phyloP scores from a whole-genome alignment of 139 green algal genomes.

The Diplosphaera chodatii region DNA sequence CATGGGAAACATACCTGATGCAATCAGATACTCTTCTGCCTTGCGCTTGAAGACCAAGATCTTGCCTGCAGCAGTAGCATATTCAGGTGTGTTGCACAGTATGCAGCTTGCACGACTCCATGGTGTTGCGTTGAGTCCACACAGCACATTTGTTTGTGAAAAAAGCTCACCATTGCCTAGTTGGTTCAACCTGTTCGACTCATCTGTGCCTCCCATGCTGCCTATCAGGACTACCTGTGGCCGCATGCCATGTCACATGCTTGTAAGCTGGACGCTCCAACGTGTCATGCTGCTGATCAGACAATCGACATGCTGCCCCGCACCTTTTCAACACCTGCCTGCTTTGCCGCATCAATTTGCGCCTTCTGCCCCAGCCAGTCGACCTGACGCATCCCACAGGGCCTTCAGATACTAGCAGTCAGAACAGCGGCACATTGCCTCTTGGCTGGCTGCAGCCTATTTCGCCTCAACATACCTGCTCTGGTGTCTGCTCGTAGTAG shows the following conservation, averaged over 20 bases:
- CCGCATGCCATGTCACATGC: too few species aligned
- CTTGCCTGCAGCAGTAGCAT: too few species aligned
- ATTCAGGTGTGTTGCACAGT: too few species aligned
- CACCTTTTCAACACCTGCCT: conserved; percentile 38
- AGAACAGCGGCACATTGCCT: too few species aligned
- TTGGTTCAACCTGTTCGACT: conserved; percentile 54
- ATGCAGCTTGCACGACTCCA: too few species aligned
- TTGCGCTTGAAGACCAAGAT: conserved; percentile 84
- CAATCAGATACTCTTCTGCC: conserved; percentile 78
- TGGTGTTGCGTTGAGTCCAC: too few species aligned
- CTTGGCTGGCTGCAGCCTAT: too few species aligned
- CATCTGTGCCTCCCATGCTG: conserved; percentile 68
- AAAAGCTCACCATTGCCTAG: conserved; percentile 24
- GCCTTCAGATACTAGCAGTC: too few species aligned
- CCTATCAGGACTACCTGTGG: conserved; percentile 58
- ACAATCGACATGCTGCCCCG: too few species aligned
- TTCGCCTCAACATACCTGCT: conserved; percentile 26
- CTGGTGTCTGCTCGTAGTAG: conserved; percentile 32
- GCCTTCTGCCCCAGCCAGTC: conserved; percentile 78
- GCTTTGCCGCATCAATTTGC: conserved; percentile 77
- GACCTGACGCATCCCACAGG: conserved; percentile 37
- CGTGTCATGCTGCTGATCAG: too few species aligned
- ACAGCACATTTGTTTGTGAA: background rate
- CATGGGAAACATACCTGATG: background rate
- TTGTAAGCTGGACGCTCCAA: too few species aligned